Conservation (phyloP, 805 yeast genomes). For the Metschnikowia cubensis region DNA sequence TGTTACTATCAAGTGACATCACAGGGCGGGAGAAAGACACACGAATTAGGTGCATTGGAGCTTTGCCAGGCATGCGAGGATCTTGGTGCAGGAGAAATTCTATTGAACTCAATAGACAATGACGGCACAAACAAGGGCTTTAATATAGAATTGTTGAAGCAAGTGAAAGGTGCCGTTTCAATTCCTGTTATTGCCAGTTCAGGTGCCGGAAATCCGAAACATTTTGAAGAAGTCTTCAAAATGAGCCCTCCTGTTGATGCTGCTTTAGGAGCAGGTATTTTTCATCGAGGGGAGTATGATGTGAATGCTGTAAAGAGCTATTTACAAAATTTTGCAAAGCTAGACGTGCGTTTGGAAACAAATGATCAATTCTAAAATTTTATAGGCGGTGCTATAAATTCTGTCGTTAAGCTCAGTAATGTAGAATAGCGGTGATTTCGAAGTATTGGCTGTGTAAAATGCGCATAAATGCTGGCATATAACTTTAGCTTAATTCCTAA, state of each 20-base stretch:
- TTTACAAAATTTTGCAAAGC: constrained; percentile 49
- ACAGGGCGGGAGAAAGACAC: constrained; percentile 88
- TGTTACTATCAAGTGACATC: constrained; percentile 96
- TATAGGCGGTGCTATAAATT: no score
- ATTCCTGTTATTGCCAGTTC: constrained; percentile 97
- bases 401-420: background rate
- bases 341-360: constrained; percentile 70
- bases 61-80: constrained; percentile 84
- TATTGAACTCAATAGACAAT: constrained; percentile 91
- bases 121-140: constrained; percentile 96
- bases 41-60: constrained; percentile 88
- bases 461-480: background rate
- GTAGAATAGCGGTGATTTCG: background rate
- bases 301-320: constrained; percentile 78
- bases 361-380: background rate
- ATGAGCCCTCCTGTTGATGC: constrained; percentile 82
- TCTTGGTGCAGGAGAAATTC: constrained; percentile 93
- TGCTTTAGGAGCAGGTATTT: constrained; percentile 98
- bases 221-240: constrained; percentile 82
- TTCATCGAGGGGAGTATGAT: constrained; percentile 91
- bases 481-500: background rate
- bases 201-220: constrained; percentile 94
- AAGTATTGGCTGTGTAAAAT: background rate
- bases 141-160: constrained; percentile 79
- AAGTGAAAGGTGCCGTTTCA: constrained; percentile 67